Evolutionary conservation across 1,139 yeast species (phyloP).

Genomic region (Yamadazyma dendronema): DNA sequence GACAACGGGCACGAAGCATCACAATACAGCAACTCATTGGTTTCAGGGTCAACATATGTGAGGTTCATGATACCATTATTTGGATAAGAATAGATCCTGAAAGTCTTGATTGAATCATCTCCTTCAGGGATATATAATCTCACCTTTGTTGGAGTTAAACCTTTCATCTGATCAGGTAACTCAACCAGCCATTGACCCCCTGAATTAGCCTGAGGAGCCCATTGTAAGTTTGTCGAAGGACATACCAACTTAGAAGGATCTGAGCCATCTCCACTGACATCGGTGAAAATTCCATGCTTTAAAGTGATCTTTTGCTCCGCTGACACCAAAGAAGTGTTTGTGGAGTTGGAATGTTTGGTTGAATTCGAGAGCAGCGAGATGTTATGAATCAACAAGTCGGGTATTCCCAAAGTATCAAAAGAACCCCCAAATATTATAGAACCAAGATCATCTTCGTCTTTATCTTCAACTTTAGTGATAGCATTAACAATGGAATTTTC

Average conservation of each 20-base stretch:
- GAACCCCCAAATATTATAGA: constrained; percentile 78
- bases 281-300: constrained; percentile 56
- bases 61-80: constrained; percentile 89
- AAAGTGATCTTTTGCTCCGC: constrained; percentile 71
- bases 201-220: constrained; percentile 53
- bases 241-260: constrained; percentile 52
- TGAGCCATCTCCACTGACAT: constrained; percentile 47
- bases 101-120: constrained; percentile 56
- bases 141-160: constrained; percentile 67
- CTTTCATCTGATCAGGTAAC: constrained; percentile 52
- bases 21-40: constrained; percentile 58
- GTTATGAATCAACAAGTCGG: constrained; percentile 40
- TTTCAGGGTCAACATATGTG: constrained; percentile 73
- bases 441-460: constrained; percentile 25
- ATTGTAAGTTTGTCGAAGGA: constrained; percentile 47
- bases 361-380: constrained; percentile 22
- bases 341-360: constrained; percentile 25
- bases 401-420: constrained; percentile 62
- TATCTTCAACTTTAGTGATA: constrained; percentile 49
- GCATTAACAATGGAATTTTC: constrained; percentile 58
- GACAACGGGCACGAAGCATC: constrained; percentile 85
- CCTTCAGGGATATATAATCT: constrained; percentile 64
- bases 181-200: constrained; percentile 71
- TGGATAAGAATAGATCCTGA: constrained; percentile 76
- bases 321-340: constrained; percentile 40